Evolutionary conservation across 192 early-diverging fungal genomes (phyloP).

Genomic region (Umbelopsis isabellina): DNA sequence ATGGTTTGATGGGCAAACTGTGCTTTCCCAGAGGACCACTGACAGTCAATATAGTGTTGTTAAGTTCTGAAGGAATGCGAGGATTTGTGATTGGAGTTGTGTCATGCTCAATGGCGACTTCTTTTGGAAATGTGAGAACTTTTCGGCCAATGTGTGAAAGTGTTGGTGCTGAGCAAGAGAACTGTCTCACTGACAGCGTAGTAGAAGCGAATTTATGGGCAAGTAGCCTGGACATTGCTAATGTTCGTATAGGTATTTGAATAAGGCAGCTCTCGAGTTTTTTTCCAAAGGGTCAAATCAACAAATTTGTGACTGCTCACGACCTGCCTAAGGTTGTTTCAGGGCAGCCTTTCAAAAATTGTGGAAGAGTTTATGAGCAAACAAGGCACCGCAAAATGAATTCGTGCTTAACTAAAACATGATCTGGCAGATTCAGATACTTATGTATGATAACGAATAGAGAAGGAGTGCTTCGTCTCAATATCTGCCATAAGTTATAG

Average conservation of each 20-base stretch:
- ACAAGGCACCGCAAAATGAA: too few species aligned
- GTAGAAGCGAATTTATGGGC: not conserved
- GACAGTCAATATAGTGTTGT: constrained; percentile 72
- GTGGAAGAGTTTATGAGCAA: too few species aligned
- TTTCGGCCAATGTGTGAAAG: constrained; percentile 84
- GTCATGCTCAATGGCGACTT: constrained; percentile 74
- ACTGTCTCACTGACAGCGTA: constrained; percentile 22
- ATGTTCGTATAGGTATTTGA: not conserved
- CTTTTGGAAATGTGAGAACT: constrained; percentile 71
- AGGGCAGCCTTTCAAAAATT: too few species aligned
- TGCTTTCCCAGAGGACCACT: constrained; percentile 84
- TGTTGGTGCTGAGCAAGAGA: constrained; percentile 46
- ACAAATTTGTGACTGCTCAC: too few species aligned
- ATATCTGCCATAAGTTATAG: too few species aligned
- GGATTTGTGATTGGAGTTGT: constrained; percentile 67
- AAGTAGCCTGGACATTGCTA: not conserved
- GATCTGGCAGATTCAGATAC: too few species aligned
- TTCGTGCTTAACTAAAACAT: too few species aligned
- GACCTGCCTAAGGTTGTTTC: too few species aligned
- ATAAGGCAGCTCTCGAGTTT: too few species aligned
- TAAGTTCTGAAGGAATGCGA: constrained; percentile 58
- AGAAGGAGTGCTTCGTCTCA: too few species aligned
- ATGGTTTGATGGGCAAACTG: constrained; percentile 81
- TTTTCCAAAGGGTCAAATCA: too few species aligned
- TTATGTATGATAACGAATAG: too few species aligned